Evolutionary conservation across 371 early-diverging fungal genomes (phyloP).

Genomic region (Mortierella sp.): DNA sequence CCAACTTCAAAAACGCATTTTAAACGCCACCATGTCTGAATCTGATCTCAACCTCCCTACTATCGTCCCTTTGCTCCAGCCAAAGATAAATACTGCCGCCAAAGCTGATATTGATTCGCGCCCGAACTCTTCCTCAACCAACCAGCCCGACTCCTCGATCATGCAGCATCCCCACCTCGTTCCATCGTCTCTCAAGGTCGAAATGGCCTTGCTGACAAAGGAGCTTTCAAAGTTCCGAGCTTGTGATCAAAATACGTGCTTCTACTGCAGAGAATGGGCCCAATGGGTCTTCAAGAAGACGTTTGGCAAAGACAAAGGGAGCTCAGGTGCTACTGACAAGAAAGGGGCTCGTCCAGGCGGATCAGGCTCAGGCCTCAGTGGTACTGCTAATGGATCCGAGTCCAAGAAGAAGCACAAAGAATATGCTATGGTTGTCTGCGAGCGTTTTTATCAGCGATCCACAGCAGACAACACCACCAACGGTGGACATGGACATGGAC

Average conservation of each 20-base stretch:
- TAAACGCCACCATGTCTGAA: conserved; percentile 49
- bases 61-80: conserved; percentile 49
- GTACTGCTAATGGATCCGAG: conserved; percentile 28
- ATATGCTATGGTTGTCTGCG: conserved; percentile 45
- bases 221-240: conserved; percentile 80
- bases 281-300: conserved; percentile 82
- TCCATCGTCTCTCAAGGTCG: conserved; percentile 57
- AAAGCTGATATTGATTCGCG: conserved; percentile 24
- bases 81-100: conserved; percentile 18
- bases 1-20: no score
- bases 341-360: conserved; percentile 32
- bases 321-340: conserved; percentile 23
- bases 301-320: conserved; percentile 55
- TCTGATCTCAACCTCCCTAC: conserved; percentile 52
- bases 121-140: conserved; percentile 8
- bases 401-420: conserved; percentile 59
- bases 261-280: conserved; percentile 89
- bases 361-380: conserved; percentile 8
- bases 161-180: conserved; percentile 48
- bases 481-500: conserved; percentile 21
- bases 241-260: conserved; percentile 80
- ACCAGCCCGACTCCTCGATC: conserved; percentile 28
- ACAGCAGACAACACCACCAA: conserved; percentile 32
- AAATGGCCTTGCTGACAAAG: conserved; percentile 71
- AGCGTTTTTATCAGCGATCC: conserved; percentile 53